phyloP scores from a whole-genome alignment of 805 yeast genomes.

The Kodamaea fukazawae region DNA sequence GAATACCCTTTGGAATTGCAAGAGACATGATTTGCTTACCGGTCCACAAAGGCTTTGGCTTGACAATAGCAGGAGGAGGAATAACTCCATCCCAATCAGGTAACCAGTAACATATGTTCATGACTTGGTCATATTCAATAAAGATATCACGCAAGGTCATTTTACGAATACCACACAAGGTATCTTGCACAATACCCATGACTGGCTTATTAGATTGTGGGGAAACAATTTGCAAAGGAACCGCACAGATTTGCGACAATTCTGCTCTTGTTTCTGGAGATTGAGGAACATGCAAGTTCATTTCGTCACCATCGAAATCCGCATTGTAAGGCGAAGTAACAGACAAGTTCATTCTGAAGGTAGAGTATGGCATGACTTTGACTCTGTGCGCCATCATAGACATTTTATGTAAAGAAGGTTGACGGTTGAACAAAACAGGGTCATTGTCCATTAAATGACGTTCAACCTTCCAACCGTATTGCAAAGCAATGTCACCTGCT shows the following conservation, averaged over 20 bases:
- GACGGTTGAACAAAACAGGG: constrained; percentile 97
- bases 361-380: constrained; percentile 97
- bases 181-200: constrained; percentile 99
- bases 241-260: constrained; percentile 91
- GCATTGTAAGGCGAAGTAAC: constrained; percentile 99
- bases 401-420: constrained; percentile 98
- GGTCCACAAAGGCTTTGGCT: constrained; percentile 96
- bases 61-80: constrained; percentile 90
- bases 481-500: constrained; percentile 96
- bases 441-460: constrained; percentile 97
- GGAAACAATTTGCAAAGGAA: constrained; percentile 94
- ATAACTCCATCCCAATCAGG: constrained; percentile 98
- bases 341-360: constrained; percentile 92
- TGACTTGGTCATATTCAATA: constrained; percentile 87
- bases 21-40: constrained; percentile 93
- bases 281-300: constrained; percentile 99
- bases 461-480: constrained; percentile 99
- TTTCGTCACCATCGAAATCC: constrained; percentile 99
- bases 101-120: constrained; percentile 96
- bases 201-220: constrained; percentile 99
- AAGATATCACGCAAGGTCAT: constrained; percentile 89
- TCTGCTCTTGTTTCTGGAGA: constrained; percentile 98
- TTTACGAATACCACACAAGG: constrained; percentile 94
- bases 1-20: constrained; percentile 95
- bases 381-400: constrained; percentile 99